Evolutionary conservation across 176 grass and related monocot species (phyloP), one percentile per base, ranked within the genome.

Genomic region (Eleusine coracana): DNA sequence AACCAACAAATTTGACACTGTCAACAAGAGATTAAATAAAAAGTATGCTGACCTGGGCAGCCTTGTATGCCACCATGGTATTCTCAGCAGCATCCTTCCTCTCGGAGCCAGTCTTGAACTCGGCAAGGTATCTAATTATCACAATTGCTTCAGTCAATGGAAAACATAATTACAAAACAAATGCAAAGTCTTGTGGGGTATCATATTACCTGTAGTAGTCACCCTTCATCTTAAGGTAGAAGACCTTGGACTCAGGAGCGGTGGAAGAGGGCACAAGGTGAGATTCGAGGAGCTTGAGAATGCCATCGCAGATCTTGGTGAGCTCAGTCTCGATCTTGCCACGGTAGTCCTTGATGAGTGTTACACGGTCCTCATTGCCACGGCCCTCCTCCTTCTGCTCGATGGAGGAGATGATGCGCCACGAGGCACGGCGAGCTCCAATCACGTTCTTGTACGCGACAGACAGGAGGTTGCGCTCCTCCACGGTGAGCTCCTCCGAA

Each of bases 201-300:
- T 37, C 40, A 23, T 52, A 48, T 75, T 81, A 96, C 91, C 94
- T 93, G 94, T 97, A 91, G 85, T 97, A 97, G 77, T 97, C 94
- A 62, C 94, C 94, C 92, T 94, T 97, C 92, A 94, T 94, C 80
- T 97, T 97, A 11, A 97, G 91, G 60, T 97, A 97, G 68, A 97
- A 94, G 27, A 97, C 94, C 92, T 94, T 97, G 21, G 94, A 94
- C 83, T 97, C 94, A 0, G 90, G 77, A 0, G 85, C 84, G 13
- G 87, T 89, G 58, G 92, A 89, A 69, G 94, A 94, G 40, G 94
- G 92, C 28, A 97, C 87, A 61, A 94, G 91, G 82, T 97, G 89
- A 7, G 94, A 92, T 20, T 97, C 92, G 0, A 97, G 85, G 63
- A 94, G 87, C 78, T 86, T 83, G 62, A 94, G 90, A 73, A 97